A percentile compares a stretch with the other conserved stretches of the same genome.
phyloP scores from a whole-genome alignment of 495 filamentous ascomycete species.

The Talaromyces stipitatus region DNA sequence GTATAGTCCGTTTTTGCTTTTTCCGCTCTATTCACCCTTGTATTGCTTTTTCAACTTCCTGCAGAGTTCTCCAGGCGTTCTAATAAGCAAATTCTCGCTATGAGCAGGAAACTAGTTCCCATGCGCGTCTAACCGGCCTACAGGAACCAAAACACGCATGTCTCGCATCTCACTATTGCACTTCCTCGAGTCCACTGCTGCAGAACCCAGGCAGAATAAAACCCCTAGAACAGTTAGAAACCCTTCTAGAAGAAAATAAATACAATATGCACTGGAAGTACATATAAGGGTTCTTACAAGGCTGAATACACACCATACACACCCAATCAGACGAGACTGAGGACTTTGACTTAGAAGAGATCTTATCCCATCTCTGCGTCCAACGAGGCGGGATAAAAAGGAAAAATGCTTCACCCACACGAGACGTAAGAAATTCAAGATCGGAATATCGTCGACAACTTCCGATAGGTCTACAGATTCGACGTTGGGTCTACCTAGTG shows the following conservation, averaged over 20 bases:
- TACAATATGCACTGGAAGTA: not conserved
- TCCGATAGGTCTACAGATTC: not conserved
- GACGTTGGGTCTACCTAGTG: not conserved
- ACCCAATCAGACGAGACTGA: not conserved
- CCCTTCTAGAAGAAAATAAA: not conserved
- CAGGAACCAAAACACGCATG: not conserved
- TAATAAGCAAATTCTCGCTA: not conserved
- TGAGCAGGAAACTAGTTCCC: not conserved
- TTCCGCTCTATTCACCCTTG: not conserved
- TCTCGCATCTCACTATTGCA: not conserved
- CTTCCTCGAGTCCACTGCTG: not conserved
- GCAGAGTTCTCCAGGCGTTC: not conserved
- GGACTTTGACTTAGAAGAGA: not conserved
- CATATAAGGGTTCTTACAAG: not conserved
- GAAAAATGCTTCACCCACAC: not conserved
- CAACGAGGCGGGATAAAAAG: not conserved
- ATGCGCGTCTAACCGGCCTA: not conserved
- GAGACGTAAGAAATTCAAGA: not conserved
- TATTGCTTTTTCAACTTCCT: not conserved
- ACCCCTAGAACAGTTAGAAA: not conserved
- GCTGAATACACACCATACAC: not conserved
- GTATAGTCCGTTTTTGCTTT: not conserved
- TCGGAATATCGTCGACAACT: not conserved
- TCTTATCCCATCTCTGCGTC: not conserved
- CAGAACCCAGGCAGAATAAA: not conserved